Evolutionary conservation across 2,329 filamentous ascomycete genomes (phyloP).

Genomic region (Diaporthe sp.): DNA sequence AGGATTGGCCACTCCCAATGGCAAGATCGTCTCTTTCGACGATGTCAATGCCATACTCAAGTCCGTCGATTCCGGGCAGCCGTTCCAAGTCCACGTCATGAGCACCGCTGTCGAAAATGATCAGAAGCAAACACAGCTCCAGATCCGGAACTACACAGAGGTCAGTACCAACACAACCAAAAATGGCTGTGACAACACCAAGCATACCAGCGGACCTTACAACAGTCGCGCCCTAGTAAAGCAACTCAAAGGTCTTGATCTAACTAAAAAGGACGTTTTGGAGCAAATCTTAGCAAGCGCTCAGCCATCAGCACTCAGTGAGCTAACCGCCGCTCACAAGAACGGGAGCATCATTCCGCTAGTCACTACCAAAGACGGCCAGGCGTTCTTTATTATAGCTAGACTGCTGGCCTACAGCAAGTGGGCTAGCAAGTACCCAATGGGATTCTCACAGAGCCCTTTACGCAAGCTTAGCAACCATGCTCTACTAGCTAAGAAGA

Average conservation of each 20-base stretch:
- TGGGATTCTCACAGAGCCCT: not conserved
- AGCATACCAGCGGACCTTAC: too few species aligned
- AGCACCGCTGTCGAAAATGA: not conserved
- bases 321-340: not conserved
- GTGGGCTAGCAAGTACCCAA: not conserved
- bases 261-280: not conserved
- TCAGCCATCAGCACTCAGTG: constrained; percentile 12
- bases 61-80: not conserved
- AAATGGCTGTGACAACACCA: not conserved
- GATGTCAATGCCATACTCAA: not conserved
- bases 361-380: not conserved
- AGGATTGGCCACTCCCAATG: not conserved
- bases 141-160: not conserved
- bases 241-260: constrained; percentile 9
- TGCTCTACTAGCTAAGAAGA: not conserved
- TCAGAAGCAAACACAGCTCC: not conserved
- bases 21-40: not conserved
- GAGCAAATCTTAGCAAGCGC: not conserved
- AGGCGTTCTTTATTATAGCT: not conserved
- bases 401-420: not conserved
- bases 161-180: too few species aligned
- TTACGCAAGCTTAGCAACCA: not conserved
- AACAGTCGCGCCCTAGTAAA: not conserved
- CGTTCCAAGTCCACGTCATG: not conserved
- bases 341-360: not conserved